Conservation (phyloP, 495 filamentous ascomycete genomes). For the Lophium mytilinum region DNA sequence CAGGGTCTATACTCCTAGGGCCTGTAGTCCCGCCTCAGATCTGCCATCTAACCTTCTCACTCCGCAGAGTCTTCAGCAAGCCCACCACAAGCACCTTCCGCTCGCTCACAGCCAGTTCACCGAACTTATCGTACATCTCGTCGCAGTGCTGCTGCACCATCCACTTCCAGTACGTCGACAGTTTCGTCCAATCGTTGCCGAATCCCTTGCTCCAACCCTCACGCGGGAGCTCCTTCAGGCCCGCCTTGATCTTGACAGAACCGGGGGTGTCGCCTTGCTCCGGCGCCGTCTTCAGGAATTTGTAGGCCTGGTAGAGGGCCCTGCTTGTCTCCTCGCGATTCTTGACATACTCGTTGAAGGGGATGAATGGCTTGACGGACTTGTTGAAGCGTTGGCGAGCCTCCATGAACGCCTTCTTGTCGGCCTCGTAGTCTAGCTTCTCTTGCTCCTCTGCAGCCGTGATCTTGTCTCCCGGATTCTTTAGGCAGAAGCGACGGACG, state of each 20-base stretch:
- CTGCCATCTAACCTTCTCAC: slow-evolving; percentile 49
- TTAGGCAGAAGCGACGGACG: slow-evolving; percentile 30
- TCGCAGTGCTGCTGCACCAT: slow-evolving; percentile 42
- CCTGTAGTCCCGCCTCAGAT: not conserved
- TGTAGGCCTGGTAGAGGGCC: slow-evolving; percentile 24
- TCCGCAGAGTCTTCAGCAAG: slow-evolving; percentile 44
- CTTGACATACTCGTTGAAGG: slow-evolving; percentile 41
- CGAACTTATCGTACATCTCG: slow-evolving; percentile 43
- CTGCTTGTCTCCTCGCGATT: slow-evolving; percentile 36
- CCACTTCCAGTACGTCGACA: slow-evolving; percentile 42
- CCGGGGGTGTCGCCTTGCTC: slow-evolving; percentile 10
- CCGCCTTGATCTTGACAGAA: slow-evolving; percentile 8
- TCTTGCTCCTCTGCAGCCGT: slow-evolving; percentile 35
- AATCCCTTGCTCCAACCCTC: slow-evolving; percentile 10
- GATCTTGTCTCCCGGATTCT: slow-evolving; percentile 32
- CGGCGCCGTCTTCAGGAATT: slow-evolving; percentile 22
- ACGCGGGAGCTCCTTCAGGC: not conserved
- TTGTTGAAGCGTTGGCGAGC: slow-evolving; percentile 3
- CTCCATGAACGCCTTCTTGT: slow-evolving; percentile 31
- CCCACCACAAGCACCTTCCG: slow-evolving; percentile 48
- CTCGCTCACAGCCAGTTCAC: slow-evolving; percentile 47
- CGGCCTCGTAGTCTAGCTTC: slow-evolving; percentile 29
- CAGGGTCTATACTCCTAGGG: too few species aligned
- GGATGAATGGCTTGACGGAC: slow-evolving; percentile 35
- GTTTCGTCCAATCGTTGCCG: slow-evolving; percentile 5